Percentiles rank a stretch among this genome's conserved stretches.
phyloP scores from a whole-genome alignment of 2,329 filamentous ascomycete species.

The Colletotrichum zoysiae region DNA sequence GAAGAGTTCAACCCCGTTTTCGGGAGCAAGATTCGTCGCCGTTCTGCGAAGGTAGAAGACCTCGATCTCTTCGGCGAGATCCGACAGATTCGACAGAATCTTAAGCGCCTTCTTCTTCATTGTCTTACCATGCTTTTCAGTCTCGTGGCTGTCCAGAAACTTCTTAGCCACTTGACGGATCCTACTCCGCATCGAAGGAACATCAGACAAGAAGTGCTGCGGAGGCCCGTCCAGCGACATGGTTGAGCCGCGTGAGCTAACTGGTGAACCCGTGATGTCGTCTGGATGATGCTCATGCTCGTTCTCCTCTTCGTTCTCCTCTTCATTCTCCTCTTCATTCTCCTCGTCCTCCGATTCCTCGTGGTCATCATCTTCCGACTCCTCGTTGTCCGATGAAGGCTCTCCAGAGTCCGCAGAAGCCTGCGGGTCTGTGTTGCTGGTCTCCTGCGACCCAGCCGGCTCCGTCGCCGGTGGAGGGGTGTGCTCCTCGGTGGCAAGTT shows the following conservation, averaged over 20 bases:
- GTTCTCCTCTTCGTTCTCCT: constrained; percentile 64
- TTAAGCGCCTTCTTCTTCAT: constrained; percentile 84
- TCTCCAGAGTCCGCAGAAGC: constrained; percentile 44
- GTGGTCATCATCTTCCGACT: constrained; percentile 62
- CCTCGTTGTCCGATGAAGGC: constrained; percentile 57
- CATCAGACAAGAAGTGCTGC: constrained; percentile 60
- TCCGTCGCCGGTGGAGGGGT: constrained; percentile 50
- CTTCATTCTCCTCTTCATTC: constrained; percentile 66
- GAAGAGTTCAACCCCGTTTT: constrained; percentile 77
- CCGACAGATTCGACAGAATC: constrained; percentile 80
- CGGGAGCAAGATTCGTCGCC: constrained; percentile 57
- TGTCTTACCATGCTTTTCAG: constrained; percentile 75
- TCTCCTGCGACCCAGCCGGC: constrained; percentile 42
- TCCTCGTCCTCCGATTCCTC: constrained; percentile 67
- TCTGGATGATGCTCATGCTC: constrained; percentile 58
- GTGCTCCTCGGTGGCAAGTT: constrained; percentile 72
- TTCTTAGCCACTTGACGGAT: constrained; percentile 83
- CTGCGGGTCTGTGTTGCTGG: constrained; percentile 17
- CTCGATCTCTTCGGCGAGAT: constrained; percentile 78
- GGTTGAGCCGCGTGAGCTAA: constrained; percentile 74
- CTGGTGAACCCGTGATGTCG: constrained; percentile 74
- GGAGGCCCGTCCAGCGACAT: constrained; percentile 72
- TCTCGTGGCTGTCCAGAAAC: constrained; percentile 87
- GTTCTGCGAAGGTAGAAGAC: constrained; percentile 74
- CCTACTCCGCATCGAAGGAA: constrained; percentile 74